Evolutionary conservation across 306 rosid species (phyloP).

Genomic region (Castanopsis chinensis): DNA sequence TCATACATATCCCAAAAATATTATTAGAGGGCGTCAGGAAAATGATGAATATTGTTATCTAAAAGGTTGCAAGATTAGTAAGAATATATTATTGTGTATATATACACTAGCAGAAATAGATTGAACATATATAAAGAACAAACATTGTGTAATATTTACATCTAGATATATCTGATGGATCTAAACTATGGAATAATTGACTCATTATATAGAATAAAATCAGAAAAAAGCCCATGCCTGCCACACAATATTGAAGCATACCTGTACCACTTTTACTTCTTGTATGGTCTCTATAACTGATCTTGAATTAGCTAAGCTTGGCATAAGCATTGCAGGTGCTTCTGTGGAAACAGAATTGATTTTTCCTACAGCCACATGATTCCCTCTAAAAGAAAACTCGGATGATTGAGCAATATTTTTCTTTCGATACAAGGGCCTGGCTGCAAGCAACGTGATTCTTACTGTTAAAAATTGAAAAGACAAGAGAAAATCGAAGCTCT

Average conservation of each 20-base stretch:
- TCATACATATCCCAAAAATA: not conserved
- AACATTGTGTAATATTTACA: not conserved
- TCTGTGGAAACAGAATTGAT: slow-evolving; percentile 39
- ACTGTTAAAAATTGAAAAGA: slow-evolving; percentile 22
- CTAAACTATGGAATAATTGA: not conserved
- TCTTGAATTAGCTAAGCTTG: slow-evolving; percentile 59
- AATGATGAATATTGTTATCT: not conserved
- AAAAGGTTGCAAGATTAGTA: not conserved
- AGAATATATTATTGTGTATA: not conserved
- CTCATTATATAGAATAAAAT: not conserved
- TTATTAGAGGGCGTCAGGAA: not conserved
- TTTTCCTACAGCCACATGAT: slow-evolving; percentile 30
- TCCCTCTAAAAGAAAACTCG: slow-evolving; percentile 48
- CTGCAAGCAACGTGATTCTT: slow-evolving; percentile 46
- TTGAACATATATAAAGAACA: not conserved
- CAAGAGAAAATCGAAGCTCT: not conserved
- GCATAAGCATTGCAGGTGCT: slow-evolving; percentile 81
- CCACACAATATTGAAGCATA: slow-evolving; percentile 4
- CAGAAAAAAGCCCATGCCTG: not conserved
- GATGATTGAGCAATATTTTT: slow-evolving; percentile 44
- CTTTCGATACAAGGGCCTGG: slow-evolving; percentile 93
- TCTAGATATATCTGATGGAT: not conserved
- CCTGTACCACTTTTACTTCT: slow-evolving; percentile 91
- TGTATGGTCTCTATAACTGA: slow-evolving; percentile 76
- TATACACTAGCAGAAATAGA: not conserved